phyloP scores from a whole-genome alignment of 371 early-diverging fungal species.

The Dichotomocladium elegans region DNA sequence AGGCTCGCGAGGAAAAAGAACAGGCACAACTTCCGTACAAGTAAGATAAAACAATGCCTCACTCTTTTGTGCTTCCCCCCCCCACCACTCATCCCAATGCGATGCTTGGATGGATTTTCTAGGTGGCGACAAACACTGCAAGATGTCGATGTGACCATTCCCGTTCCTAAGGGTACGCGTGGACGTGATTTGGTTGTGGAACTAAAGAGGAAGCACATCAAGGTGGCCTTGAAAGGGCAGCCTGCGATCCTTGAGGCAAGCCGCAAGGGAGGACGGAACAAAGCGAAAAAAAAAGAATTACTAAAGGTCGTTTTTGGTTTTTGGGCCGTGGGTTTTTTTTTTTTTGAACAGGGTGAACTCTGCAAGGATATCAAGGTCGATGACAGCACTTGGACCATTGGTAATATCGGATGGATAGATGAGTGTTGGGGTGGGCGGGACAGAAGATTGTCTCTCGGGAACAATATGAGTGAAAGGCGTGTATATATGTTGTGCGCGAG shows the following conservation, averaged over 20 bases:
- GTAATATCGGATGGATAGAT: conserved; percentile 22
- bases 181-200: conserved; percentile 66
- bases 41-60: no score
- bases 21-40: conserved; percentile 57
- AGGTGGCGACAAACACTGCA: conserved; percentile 84
- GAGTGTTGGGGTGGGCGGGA: no score
- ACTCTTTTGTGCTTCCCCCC: no score
- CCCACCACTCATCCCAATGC: no score
- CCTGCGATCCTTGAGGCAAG: conserved; percentile 70
- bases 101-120: no score
- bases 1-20: conserved; percentile 32
- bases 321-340: background rate
- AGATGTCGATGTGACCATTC: conserved; percentile 78
- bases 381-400: conserved; percentile 85
- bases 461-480: no score
- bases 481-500: no score
- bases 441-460: no score
- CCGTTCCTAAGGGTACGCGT: conserved; percentile 74
- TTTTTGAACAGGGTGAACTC: conserved; percentile 60
- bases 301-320: background rate
- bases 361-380: conserved; percentile 71
- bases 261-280: no score
- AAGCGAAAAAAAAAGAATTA: no score
- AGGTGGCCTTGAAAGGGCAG: conserved; percentile 75
- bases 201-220: conserved; percentile 65